phyloP scores from a whole-genome alignment of 306 rosid species.

The Ceratonia siliqua region DNA sequence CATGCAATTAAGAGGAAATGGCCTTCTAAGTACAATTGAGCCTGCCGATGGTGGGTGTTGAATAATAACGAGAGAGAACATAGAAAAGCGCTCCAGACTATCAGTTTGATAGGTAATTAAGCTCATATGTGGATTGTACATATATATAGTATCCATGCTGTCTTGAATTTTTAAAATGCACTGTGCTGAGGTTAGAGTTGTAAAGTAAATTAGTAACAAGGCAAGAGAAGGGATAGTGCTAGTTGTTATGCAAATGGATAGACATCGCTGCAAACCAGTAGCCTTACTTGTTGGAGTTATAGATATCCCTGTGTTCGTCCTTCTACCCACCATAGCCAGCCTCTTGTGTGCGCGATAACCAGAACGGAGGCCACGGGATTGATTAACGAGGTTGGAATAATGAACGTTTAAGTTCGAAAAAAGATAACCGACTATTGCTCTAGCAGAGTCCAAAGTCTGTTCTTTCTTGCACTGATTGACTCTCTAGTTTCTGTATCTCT shows the following conservation, averaged over 20 bases:
- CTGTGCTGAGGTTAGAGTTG: neutral
- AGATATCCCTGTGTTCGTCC: too few relatives aligned
- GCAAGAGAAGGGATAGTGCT: conserved; percentile 18
- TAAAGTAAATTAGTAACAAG: conserved; percentile 30
- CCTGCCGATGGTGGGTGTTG: conserved; percentile 82
- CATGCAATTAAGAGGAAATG: conserved; percentile 90
- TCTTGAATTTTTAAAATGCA: neutral
- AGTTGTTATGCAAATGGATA: conserved; percentile 7
- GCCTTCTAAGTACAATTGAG: conserved; percentile 84
- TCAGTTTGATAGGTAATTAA: conserved; percentile 4
- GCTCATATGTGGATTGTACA: neutral
- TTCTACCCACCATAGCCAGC: too few relatives aligned
- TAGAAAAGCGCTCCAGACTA: conserved; percentile 10
- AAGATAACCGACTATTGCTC: neutral
- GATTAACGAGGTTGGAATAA: neutral
- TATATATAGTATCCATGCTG: conserved; percentile 22
- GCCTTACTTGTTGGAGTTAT: conserved; percentile 27
- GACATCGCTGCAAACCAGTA: conserved; percentile 5
- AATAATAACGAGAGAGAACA: conserved; percentile 8
- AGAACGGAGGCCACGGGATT: neutral
- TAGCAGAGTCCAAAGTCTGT: neutral
- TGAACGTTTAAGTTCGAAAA: neutral
- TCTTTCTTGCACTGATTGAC: neutral
- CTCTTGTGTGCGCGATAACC: neutral
- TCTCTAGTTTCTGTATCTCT: too few relatives aligned